phyloP scores from a whole-genome alignment of 306 rosid genomes.

The Hippophae gyantsensis region DNA sequence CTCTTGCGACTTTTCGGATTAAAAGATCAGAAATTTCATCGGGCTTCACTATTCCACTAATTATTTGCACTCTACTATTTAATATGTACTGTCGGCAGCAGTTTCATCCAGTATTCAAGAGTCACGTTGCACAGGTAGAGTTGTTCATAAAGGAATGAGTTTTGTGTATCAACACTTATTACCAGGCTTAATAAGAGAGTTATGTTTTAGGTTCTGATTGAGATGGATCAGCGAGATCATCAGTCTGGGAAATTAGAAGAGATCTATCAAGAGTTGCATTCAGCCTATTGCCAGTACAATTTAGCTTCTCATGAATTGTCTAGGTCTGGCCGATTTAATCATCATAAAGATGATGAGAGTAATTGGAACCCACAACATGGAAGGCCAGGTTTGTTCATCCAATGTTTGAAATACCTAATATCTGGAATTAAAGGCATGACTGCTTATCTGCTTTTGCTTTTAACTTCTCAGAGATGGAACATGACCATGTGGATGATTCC shows the following conservation, averaged over 20 bases:
- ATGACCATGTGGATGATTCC: slow-evolving; percentile 10
- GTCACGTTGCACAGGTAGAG: slow-evolving; percentile 62
- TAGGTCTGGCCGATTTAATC: slow-evolving; percentile 27
- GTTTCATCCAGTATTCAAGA: slow-evolving; percentile 57
- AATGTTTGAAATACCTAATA: slow-evolving; percentile 15
- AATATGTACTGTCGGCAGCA: slow-evolving; percentile 72
- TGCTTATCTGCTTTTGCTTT: slow-evolving; percentile 20
- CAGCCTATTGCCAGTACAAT: slow-evolving; percentile 54
- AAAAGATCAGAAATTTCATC: slow-evolving; percentile 58
- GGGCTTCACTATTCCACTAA: slow-evolving; percentile 72
- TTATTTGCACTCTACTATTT: slow-evolving; percentile 62
- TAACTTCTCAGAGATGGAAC: slow-evolving; percentile 31
- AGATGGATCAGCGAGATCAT: slow-evolving; percentile 75
- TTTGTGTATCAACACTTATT: slow-evolving; percentile 2
- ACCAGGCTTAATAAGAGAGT: slow-evolving; percentile 9
- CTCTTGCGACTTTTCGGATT: slow-evolving; percentile 77
- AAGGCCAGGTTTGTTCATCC: slow-evolving; percentile 52
- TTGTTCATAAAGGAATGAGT: no score
- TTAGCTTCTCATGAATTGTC: slow-evolving; percentile 8
- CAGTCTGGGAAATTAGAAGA: slow-evolving; percentile 47
- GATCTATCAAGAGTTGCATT: slow-evolving; percentile 36
- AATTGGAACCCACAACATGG: slow-evolving; percentile 16
- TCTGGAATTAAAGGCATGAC: slow-evolving; percentile 18
- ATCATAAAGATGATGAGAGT: slow-evolving; percentile 8
- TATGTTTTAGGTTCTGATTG: slow-evolving; percentile 52